phyloP scores from a whole-genome alignment of 2,329 filamentous ascomycete species.

The Diplodia seriata region DNA sequence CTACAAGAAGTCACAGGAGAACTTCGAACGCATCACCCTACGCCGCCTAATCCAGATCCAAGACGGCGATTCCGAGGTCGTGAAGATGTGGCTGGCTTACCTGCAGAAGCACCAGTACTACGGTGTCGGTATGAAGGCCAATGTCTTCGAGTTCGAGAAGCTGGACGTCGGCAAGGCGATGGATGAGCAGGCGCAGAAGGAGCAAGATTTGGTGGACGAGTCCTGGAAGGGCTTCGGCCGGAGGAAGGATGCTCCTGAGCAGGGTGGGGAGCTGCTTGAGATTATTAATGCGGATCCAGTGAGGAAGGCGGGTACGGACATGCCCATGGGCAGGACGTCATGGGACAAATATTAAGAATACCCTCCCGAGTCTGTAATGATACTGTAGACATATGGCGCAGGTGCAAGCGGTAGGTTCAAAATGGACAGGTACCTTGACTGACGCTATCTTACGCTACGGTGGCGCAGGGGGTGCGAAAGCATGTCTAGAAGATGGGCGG shows the following conservation, averaged over 20 bases:
- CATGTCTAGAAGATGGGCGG: neutral
- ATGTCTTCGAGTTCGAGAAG: constrained; percentile 86
- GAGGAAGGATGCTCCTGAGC: constrained; percentile 36
- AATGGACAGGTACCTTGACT: neutral
- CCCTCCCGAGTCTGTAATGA: neutral
- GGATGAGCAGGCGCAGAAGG: constrained; percentile 45
- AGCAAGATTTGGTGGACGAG: constrained; percentile 40
- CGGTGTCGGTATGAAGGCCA: constrained; percentile 99
- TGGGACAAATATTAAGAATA: constrained; percentile 12
- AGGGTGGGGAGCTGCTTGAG: constrained; percentile 34
- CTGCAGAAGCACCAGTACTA: constrained; percentile 91
- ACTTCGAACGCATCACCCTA: constrained; percentile 91
- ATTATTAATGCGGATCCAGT: constrained; percentile 38
- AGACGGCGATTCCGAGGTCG: constrained; percentile 86
- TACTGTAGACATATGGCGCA: constrained; percentile 9
- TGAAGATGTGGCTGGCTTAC: constrained; percentile 92
- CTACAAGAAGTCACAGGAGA: constrained; percentile 97
- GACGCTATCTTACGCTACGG: neutral
- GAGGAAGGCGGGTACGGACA: constrained; percentile 29
- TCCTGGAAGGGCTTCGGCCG: constrained; percentile 40
- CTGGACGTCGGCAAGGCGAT: constrained; percentile 50
- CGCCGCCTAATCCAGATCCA: constrained; percentile 89
- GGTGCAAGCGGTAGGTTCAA: neutral
- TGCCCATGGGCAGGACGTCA: constrained; percentile 12
- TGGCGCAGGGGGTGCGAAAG: neutral